Evolutionary conservation across 495 filamentous ascomycete species (phyloP).

Genomic region (Penicillium angulare): DNA sequence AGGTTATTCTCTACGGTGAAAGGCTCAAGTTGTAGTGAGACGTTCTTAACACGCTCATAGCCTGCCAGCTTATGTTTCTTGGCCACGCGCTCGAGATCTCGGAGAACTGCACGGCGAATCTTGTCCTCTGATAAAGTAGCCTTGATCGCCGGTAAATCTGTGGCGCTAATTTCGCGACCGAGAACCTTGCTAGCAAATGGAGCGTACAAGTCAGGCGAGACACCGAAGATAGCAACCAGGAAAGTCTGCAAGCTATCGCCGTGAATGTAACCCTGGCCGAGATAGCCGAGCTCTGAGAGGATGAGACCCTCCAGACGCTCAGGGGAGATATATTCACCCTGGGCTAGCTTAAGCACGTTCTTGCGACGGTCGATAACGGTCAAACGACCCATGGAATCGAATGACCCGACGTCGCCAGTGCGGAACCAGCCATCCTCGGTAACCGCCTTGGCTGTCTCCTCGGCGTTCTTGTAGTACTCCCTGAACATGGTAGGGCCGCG

Average conservation of each 20-base stretch:
- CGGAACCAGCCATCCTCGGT: conserved; percentile 94
- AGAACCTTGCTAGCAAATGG: conserved; percentile 74
- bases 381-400: conserved; percentile 85
- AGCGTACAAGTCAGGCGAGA: conserved; percentile 79
- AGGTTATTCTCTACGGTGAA: conserved; percentile 94
- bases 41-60: conserved; percentile 79
- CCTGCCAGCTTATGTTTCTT: conserved; percentile 85
- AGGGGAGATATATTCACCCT: conserved; percentile 97
- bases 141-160: conserved; percentile 65
- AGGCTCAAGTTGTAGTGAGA: conserved; percentile 77
- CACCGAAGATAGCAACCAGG: conserved; percentile 83
- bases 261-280: conserved; percentile 84
- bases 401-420: conserved; percentile 83
- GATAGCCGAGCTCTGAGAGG: conserved; percentile 71
- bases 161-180: conserved; percentile 57
- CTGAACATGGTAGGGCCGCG: conserved; percentile 75
- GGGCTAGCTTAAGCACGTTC: conserved; percentile 96
- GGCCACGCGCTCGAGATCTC: conserved; percentile 76
- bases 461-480: conserved; percentile 85
- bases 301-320: conserved; percentile 96
- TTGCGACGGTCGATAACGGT: conserved; percentile 94
- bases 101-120: conserved; percentile 71
- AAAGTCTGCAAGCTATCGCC: conserved; percentile 82
- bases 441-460: conserved; percentile 73
- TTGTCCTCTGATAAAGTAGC: conserved; percentile 61